phyloP scores from a whole-genome alignment of 148 eudicot species.

The Chenopodium berlandieri region DNA sequence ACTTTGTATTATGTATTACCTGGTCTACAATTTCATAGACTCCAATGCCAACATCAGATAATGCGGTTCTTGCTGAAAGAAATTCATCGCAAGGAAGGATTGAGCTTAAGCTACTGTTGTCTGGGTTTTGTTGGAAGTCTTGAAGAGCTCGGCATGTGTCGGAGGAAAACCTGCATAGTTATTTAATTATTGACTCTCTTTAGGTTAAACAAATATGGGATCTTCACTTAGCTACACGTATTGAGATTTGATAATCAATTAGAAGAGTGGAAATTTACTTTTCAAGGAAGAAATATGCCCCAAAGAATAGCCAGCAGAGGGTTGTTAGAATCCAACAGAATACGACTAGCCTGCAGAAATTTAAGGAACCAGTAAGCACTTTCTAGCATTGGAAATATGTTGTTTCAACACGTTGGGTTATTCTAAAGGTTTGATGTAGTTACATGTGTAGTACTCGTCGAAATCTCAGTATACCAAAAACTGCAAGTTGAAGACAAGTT shows the following conservation, averaged over 20 bases:
- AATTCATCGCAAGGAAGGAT: constrained; percentile 70
- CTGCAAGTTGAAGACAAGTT: constrained; percentile 37
- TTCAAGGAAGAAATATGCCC: constrained; percentile 57
- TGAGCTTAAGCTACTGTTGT: constrained; percentile 70
- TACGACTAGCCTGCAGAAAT: constrained; percentile 41
- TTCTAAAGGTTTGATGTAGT: constrained; percentile 21
- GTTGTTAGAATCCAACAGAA: constrained; percentile 56
- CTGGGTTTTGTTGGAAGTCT: constrained; percentile 56
- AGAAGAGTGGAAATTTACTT: constrained; percentile 37
- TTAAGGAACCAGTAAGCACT: not conserved
- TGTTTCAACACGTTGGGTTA: not conserved
- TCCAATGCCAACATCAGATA: constrained; percentile 49
- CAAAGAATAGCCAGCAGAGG: constrained; percentile 66
- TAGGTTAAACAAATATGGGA: not conserved
- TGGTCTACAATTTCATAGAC: constrained; percentile 48
- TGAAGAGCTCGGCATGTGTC: constrained; percentile 73
- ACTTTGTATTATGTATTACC: constrained; percentile 11
- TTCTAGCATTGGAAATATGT: not conserved
- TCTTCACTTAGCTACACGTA: not conserved
- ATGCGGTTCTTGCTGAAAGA: constrained; percentile 50
- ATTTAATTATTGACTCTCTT: not conserved
- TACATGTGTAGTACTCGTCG: constrained; percentile 40
- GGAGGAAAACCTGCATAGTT: constrained; percentile 47
- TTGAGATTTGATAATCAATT: not conserved
- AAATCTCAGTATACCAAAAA: constrained; percentile 43